These are phyloP conservation scores for Myriosclerotinia duriaeana DNA, from an alignment of 2,329 filamentous ascomycete genomes.

Conservation along the genomic window DNA sequence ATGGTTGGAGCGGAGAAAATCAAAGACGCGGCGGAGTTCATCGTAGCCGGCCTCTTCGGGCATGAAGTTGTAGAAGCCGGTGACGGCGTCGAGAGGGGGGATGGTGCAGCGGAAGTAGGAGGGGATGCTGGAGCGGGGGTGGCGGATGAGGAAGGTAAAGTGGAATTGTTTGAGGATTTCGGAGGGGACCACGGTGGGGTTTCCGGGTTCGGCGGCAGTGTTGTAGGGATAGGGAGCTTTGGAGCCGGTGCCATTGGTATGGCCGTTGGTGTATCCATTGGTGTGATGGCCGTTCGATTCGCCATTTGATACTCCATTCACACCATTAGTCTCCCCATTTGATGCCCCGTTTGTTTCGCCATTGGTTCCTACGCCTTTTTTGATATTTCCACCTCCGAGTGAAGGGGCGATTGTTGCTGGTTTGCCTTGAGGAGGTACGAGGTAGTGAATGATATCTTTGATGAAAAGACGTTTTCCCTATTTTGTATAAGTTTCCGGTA, in stretches of 20 bases:
- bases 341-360: constrained; percentile 30
- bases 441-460: constrained; percentile 95
- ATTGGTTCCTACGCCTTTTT: constrained; percentile 40
- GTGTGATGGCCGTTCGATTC: constrained; percentile 22
- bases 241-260: constrained; percentile 22
- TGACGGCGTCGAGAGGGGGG: constrained; percentile 77
- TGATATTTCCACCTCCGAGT: constrained; percentile 46
- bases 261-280: constrained; percentile 32
- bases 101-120: constrained; percentile 94
- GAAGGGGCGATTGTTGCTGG: constrained; percentile 74
- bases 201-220: constrained; percentile 62
- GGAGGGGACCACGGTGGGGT: constrained; percentile 81
- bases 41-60: constrained; percentile 86
- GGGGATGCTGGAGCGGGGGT: constrained; percentile 87
- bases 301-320: constrained; percentile 33
- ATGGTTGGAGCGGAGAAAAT: constrained; percentile 70
- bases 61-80: constrained; percentile 84
- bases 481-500: constrained; percentile 18
- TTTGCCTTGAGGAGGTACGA: constrained; percentile 72
- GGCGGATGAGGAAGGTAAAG: constrained; percentile 94
- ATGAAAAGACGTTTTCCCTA: constrained; percentile 81
- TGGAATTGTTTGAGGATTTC: constrained; percentile 77
- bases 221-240: constrained; percentile 54
- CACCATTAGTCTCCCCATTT: constrained; percentile 33
- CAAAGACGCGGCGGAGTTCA: constrained; percentile 83